A percentile compares a stretch with the other conserved stretches of the same genome.
These are phyloP conservation scores for Serendipita sp. DNA, from an alignment of 1,284 basidiomycete species.

Conservation along the genomic window DNA sequence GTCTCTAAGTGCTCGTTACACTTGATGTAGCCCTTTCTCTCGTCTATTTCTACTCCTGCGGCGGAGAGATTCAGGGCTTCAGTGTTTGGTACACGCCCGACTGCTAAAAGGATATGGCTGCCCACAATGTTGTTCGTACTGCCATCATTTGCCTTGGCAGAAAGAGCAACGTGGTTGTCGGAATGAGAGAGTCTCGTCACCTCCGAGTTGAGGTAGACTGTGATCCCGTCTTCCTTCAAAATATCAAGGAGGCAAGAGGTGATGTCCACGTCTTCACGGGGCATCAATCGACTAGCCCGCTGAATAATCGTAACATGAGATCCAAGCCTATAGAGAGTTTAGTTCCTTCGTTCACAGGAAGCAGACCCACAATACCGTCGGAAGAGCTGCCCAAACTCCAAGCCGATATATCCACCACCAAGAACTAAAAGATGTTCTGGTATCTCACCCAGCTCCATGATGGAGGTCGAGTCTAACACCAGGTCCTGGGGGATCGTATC, in stretches of 20 bases:
- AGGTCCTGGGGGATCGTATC: conserved; percentile 1
- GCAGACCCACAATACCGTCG: not conserved
- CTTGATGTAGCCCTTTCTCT: not conserved
- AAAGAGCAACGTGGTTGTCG: not conserved
- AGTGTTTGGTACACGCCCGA: conserved; percentile 6
- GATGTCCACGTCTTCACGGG: conserved; percentile 5
- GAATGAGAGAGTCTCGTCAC: not conserved
- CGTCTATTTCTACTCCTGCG: not conserved
- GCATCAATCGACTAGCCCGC: conserved; percentile 1
- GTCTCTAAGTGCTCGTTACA: conserved; percentile 5
- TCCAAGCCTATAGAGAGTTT: not conserved
- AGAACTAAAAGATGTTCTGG: conserved; percentile 6
- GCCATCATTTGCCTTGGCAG: not conserved
- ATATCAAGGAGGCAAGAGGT: not conserved
- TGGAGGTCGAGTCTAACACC: not conserved
- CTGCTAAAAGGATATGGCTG: conserved; percentile 1
- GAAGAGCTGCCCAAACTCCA: conserved; percentile 9
- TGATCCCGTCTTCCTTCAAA: conserved; percentile 5
- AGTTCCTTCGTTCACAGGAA: not conserved
- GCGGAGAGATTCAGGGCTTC: conserved; percentile 6
- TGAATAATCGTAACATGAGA: conserved; percentile 5
- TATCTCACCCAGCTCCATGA: conserved; percentile 4
- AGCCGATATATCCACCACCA: conserved; percentile 7
- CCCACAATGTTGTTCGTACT: not conserved
- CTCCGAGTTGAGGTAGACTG: not conserved